A percentile compares a stretch with the other conserved stretches of the same genome.
Conservation (phyloP, 805 yeast genomes). For the Ogataea dorogensis region DNA sequence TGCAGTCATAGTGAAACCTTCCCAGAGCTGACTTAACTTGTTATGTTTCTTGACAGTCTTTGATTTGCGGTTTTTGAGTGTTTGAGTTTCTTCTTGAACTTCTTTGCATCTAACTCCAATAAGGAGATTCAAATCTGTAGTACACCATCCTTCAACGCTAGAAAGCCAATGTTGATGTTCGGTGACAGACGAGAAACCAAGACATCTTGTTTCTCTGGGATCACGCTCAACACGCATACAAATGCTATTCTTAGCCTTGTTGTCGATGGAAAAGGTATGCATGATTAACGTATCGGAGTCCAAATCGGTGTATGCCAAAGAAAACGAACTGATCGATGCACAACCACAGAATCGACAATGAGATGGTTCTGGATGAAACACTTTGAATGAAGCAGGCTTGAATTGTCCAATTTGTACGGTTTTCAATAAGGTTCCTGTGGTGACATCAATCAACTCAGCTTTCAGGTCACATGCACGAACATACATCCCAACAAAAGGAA, state of each 20-base stretch:
- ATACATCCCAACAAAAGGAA: slow-evolving; percentile 74
- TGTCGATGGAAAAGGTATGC: slow-evolving; percentile 72
- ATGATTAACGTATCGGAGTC: slow-evolving; percentile 57
- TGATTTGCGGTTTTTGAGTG: slow-evolving; percentile 5
- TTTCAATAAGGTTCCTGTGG: slow-evolving; percentile 69
- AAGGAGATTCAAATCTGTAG: slow-evolving; percentile 72
- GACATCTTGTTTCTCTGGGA: slow-evolving; percentile 85
- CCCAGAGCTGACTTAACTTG: slow-evolving; percentile 54
- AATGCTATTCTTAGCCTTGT: slow-evolving; percentile 73
- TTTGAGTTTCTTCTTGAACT: slow-evolving; percentile 26
- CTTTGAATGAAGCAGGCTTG: slow-evolving; percentile 58
- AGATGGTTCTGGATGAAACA: slow-evolving; percentile 79
- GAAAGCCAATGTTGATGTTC: slow-evolving; percentile 69
- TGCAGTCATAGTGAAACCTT: slow-evolving; percentile 77
- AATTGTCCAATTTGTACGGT: slow-evolving; percentile 61
- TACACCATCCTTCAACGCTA: slow-evolving; percentile 73
- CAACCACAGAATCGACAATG: slow-evolving; percentile 93
- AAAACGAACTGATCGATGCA: slow-evolving; percentile 70
- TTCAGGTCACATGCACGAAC: slow-evolving; percentile 52
- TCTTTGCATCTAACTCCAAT: slow-evolving; percentile 60
- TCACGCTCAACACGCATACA: slow-evolving; percentile 91
- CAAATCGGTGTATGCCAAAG: slow-evolving; percentile 66
- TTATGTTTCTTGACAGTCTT: slow-evolving; percentile 9
- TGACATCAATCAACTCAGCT: slow-evolving; percentile 74
- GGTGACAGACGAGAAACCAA: slow-evolving; percentile 73